These are phyloP conservation scores for Terfezia claveryi DNA, from an alignment of 495 filamentous ascomycete genomes.

Conservation along the genomic window DNA sequence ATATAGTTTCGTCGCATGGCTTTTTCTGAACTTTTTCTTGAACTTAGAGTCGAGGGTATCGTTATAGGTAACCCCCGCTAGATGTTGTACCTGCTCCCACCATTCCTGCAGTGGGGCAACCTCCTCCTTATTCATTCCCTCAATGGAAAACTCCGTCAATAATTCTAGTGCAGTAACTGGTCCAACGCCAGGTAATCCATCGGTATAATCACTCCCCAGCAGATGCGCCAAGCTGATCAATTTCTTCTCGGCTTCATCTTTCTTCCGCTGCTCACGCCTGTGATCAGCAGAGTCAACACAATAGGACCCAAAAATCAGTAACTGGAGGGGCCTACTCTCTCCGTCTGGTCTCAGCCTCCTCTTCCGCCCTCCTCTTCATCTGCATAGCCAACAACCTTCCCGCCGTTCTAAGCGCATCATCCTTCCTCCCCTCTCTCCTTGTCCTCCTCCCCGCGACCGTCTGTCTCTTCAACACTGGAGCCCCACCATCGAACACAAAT, in stretches of 20 bases:
- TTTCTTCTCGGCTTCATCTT: constrained; percentile 24
- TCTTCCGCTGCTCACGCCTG: not conserved
- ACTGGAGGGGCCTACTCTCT: constrained; percentile 23
- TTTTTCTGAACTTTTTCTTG: constrained; percentile 58
- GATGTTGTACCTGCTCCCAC: constrained; percentile 55
- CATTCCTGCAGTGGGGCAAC: constrained; percentile 38
- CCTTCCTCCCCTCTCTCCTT: constrained; percentile 65
- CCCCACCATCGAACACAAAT: constrained; percentile 95
- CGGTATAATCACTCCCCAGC: constrained; percentile 81
- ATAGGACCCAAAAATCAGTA: not conserved
- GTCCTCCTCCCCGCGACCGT: constrained; percentile 61
- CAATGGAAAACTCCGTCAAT: constrained; percentile 51
- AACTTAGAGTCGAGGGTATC: constrained; percentile 36
- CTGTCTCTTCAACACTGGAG: constrained; percentile 72
- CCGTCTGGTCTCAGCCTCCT: constrained; percentile 43
- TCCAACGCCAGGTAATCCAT: constrained; percentile 71
- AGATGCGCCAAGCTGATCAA: constrained; percentile 77
- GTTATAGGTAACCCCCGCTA: constrained; percentile 21
- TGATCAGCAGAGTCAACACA: not conserved
- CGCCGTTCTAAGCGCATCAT: constrained; percentile 81
- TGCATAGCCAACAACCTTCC: constrained; percentile 78
- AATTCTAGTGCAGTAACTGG: constrained; percentile 88
- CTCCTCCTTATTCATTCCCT: not conserved
- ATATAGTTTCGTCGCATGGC: constrained; percentile 59
- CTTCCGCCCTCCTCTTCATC: constrained; percentile 71